Evolutionary conservation across 208 protist genomes (phyloP).

Genomic region (Crithidia fasciculata): DNA sequence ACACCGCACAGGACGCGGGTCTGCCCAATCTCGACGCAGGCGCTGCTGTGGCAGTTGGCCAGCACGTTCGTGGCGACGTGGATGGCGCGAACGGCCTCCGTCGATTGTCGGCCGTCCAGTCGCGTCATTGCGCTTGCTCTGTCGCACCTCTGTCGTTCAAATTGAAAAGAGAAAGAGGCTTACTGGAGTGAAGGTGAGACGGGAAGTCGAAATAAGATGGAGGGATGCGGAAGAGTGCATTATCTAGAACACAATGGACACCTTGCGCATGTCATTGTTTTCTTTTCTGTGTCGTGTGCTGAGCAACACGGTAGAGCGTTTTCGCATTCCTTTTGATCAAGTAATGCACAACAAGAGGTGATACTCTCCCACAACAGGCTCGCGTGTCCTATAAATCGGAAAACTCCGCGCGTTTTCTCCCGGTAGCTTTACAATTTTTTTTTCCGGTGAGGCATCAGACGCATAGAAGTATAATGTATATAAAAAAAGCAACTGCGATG

Average conservation of each 20-base stretch:
- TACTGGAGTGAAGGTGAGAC: neutral
- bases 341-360: too few relatives aligned
- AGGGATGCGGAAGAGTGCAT: too few relatives aligned
- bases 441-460: neutral
- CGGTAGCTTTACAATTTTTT: too few relatives aligned
- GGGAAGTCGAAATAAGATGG: too few relatives aligned
- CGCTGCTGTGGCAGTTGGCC: slow-evolving; percentile 81
- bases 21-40: slow-evolving; percentile 77
- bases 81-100: slow-evolving; percentile 57
- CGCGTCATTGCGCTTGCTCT: slow-evolving; percentile 21
- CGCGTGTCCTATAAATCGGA: too few relatives aligned
- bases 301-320: too few relatives aligned
- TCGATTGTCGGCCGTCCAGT: slow-evolving; percentile 34
- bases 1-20: slow-evolving; percentile 85
- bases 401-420: too few relatives aligned
- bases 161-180: neutral
- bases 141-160: too few relatives aligned
- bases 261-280: neutral
- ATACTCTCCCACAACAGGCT: too few relatives aligned
- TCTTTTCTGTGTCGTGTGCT: neutral
- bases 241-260: neutral
- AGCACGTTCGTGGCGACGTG: slow-evolving; percentile 77
- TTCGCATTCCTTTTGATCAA: too few relatives aligned
- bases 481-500: neutral
- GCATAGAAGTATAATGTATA: neutral